Percentiles rank a stretch among this genome's conserved stretches.
Evolutionary conservation across 495 filamentous ascomycete species (phyloP).

Genomic region (Penicilliopsis zonata): DNA sequence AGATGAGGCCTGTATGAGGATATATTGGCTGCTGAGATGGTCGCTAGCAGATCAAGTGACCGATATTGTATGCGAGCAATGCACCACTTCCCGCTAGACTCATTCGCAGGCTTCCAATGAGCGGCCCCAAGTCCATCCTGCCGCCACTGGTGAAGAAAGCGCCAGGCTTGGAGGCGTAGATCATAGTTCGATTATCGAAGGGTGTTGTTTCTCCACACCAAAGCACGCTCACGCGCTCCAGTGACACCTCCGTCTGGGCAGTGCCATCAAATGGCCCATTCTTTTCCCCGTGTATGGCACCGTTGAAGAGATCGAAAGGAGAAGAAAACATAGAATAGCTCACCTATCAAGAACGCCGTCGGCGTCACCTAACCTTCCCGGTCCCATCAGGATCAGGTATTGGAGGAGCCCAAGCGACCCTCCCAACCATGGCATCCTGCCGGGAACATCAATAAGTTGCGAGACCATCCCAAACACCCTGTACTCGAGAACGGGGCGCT

Average conservation of each 20-base stretch:
- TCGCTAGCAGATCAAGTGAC: constrained; percentile 53
- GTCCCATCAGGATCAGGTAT: constrained; percentile 56
- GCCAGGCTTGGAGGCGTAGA: constrained; percentile 22
- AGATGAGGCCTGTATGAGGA: constrained; percentile 7
- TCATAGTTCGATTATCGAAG: constrained; percentile 27
- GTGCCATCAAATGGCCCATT: no score
- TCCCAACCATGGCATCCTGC: constrained; percentile 77
- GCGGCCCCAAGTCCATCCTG: constrained; percentile 8
- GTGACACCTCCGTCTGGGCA: no score
- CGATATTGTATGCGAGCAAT: constrained; percentile 48
- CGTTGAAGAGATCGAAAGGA: constrained; percentile 9
- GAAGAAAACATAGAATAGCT: constrained; percentile 37
- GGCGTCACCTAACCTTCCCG: constrained; percentile 59
- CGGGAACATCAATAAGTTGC: constrained; percentile 54
- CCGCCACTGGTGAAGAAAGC: constrained; percentile 9
- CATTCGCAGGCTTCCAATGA: constrained; percentile 10
- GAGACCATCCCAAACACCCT: constrained; percentile 57
- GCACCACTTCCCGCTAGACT: constrained; percentile 14
- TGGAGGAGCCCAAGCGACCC: constrained; percentile 61
- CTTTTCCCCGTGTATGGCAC: no score
- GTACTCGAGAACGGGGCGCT: constrained; percentile 64
- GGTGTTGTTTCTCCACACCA: constrained; percentile 21
- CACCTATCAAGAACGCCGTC: constrained; percentile 83
- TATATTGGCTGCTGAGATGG: constrained; percentile 7
- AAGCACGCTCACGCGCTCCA: no score